Base-by-base conservation (phyloP, 2,329 filamentous ascomycete genomes). In the Neonectria coccinea region DNA sequence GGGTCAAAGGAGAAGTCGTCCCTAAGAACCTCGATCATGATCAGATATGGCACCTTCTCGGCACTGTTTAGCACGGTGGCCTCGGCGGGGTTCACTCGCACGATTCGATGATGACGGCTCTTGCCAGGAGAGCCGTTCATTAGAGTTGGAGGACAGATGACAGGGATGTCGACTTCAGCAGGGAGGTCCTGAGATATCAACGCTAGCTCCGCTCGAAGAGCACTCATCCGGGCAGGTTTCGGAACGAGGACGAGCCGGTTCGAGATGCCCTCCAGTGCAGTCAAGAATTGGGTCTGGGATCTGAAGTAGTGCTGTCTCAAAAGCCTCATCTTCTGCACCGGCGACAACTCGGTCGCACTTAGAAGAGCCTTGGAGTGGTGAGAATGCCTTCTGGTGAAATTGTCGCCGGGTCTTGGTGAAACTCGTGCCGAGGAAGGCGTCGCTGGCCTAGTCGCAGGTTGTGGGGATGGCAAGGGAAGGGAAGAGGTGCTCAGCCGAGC, bases 1-100 rank as follows among this genome's bases (percentile, higher is more conserved):
- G 92, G 91, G 70, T 95, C 90, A 72, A 96, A 96, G 36, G 90
- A 90, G 74, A 96, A 95, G 73, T 96, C 92, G 69, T 95, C 92
- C 25, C 90, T 84, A 52, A 96, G 80, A 22, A 96, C 89, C 75
- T 96, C 92, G 2, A 95, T 88, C 92, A 96, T 94, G 29, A 96
- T 84, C 54, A 96, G 79, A 78, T 94, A 96, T 1, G 92, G 92
- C 48, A 96, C 92, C 75, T 94, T 92, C 77, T 96, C 92, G 5
- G 92, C 92, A 76, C 92, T 96, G 78, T 96, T 96, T 56, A 96
- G 81, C 59, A 94, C 93, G 1, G 92, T 95, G 6, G 92, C 90
- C 78, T 96, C 92, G 1, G 92, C 91, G 7, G 92, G 93, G 73
- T 94, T 96, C 54, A 96, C 84, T 41, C 92, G 88, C 50, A 96